Conservation (phyloP, 2,329 filamentous ascomycete species). For the Ilyonectria sp. region DNA sequence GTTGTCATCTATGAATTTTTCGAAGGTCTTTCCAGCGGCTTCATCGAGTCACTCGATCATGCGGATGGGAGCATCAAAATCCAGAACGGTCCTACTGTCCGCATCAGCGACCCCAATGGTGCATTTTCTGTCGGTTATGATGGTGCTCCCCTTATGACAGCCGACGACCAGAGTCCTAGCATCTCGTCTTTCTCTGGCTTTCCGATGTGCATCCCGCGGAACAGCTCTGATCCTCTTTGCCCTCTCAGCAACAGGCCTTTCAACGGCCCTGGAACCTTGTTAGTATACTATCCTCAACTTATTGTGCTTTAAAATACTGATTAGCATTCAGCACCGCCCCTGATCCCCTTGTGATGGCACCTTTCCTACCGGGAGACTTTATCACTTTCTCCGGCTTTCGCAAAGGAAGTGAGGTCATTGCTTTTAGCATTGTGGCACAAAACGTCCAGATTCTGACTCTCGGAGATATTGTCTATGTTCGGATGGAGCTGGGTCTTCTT, state of each 20-base stretch:
- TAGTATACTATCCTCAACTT: neutral
- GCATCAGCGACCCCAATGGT: conserved; percentile 63
- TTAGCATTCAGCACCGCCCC: conserved; percentile 48
- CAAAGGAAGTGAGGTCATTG: conserved; percentile 50
- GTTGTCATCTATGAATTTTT: conserved; percentile 54
- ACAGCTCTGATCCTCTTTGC: conserved; percentile 53
- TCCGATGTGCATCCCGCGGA: conserved; percentile 66
- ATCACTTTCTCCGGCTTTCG: conserved; percentile 53
- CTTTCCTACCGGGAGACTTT: conserved; percentile 55
- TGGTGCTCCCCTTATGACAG: conserved; percentile 59
- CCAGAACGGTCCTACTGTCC: conserved; percentile 50
- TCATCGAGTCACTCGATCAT: conserved; percentile 54
- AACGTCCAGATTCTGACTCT: conserved; percentile 56
- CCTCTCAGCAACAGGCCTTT: conserved; percentile 53
- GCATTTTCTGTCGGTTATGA: conserved; percentile 58
- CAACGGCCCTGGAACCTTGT: conserved; percentile 51
- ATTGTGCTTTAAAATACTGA: neutral
- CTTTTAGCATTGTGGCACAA: conserved; percentile 54
- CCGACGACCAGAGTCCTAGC: conserved; percentile 64
- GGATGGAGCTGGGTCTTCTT: conserved; percentile 54
- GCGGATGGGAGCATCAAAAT: conserved; percentile 54
- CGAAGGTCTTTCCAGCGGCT: conserved; percentile 54
- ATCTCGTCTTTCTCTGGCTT: conserved; percentile 65
- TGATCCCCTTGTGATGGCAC: conserved; percentile 55
- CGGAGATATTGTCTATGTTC: conserved; percentile 52